phyloP scores from a whole-genome alignment of 1,284 basidiomycete genomes.

The Inonotus hispidus region DNA sequence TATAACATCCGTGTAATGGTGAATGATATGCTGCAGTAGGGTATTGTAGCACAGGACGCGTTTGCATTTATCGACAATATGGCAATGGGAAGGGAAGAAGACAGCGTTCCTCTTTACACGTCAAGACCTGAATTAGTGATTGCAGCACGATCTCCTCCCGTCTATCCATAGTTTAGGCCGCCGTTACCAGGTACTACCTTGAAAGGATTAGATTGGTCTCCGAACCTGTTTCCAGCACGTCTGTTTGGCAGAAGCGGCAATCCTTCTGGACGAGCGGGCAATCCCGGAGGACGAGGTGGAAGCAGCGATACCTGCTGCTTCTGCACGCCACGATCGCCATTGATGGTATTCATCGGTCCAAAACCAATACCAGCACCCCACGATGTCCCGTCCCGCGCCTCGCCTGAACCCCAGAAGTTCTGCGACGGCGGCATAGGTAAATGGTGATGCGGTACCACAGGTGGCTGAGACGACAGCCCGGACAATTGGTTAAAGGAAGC shows the following conservation, averaged over 20 bases:
- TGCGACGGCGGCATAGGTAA: background rate
- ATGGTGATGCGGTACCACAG: background rate
- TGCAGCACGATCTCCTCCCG: background rate
- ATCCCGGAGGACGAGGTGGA: slow-evolving; percentile 12
- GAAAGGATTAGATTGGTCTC: background rate
- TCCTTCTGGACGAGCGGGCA: slow-evolving; percentile 14
- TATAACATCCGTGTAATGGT: too few species aligned
- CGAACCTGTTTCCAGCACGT: background rate
- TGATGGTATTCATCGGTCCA: background rate
- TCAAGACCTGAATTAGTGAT: too few species aligned
- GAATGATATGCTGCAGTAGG: too few species aligned
- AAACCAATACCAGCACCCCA: background rate
- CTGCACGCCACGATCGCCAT: background rate
- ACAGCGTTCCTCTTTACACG: too few species aligned
- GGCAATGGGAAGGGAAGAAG: too few species aligned
- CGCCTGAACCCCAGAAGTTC: background rate
- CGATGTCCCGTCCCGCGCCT: background rate
- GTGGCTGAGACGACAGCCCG: background rate
- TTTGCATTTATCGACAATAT: too few species aligned
- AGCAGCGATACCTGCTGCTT: slow-evolving; percentile 1
- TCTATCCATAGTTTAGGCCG: slow-evolving; percentile 2
- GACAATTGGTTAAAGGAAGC: background rate
- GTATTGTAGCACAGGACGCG: too few species aligned
- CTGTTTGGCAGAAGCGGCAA: background rate
- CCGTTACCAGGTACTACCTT: background rate